Evolutionary conservation across 805 yeast species (phyloP), one percentile per base, ranked within the genome.

Genomic region (Metschnikowia lochheadii): DNA sequence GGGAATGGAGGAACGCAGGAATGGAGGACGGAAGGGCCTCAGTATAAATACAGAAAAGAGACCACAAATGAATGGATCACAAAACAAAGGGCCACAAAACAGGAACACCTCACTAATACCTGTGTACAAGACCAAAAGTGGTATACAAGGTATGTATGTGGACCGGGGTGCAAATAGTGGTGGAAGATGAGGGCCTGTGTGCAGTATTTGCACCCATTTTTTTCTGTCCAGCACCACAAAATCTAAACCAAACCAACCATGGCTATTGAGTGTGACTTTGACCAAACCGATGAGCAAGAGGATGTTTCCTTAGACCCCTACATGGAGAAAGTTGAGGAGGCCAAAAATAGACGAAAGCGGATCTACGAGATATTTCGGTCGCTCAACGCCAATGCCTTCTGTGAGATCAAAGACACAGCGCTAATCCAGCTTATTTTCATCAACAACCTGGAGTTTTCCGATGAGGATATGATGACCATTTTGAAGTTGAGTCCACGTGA

Each of bases 321-420:
- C 34, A 39, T 32, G 33, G 7, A 6, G 23, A 56, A 56, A 36
- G 57, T 51, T 1, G n/a, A 35, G 11, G n/a, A 33, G 6, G 54
- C 56, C 7, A 52, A 54, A n/a, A 39, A 13, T 5, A 51, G 54
- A 37, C 59, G 50, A 2, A 20, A 32, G 29, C 18, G 23, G 31
- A 17, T 56, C 6, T 43, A 54, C 17, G 52, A 49, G 23, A 38
- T 23, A 2, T 48, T 54, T 33, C 46, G 39, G 17, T 13, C 45
- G 8, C 47, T 47, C 13, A 40, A 36, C 8, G 49, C 46, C 13
- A 42, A 46, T 15, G 42, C 49, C 14, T 42, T 49, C 6, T 31
- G 52, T 43, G 54, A 50, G 13, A 48, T 52, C 41, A 47, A 49
- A 38, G 56, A 50, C 46, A 51, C 59, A 5, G 49, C 57, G 20